These are phyloP conservation scores for Candida succiphila DNA, from an alignment of 805 yeast genomes.

Conservation along the genomic window DNA sequence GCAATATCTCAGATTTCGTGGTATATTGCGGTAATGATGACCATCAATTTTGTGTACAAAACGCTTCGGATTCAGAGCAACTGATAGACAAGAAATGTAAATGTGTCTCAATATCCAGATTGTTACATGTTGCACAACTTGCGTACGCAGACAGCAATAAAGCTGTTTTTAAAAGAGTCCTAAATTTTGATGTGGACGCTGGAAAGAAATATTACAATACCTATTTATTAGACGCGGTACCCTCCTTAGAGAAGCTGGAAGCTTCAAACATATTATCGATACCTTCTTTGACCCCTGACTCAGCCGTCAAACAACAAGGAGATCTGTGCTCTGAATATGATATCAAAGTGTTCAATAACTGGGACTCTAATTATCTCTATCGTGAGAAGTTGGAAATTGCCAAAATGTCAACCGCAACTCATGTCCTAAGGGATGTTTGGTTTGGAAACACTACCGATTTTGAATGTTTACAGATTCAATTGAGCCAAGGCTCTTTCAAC, in stretches of 20 bases:
- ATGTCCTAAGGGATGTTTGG: slow-evolving; percentile 49
- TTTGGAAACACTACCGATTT: slow-evolving; percentile 76
- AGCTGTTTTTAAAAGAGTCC: slow-evolving; percentile 7
- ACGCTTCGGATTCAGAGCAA: slow-evolving; percentile 2
- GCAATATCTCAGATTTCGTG: slow-evolving; percentile 63
- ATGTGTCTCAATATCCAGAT: slow-evolving; percentile 28
- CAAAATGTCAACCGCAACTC: slow-evolving; percentile 74
- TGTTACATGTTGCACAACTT: slow-evolving; percentile 34
- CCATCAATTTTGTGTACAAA: slow-evolving; percentile 16
- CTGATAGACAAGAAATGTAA: slow-evolving; percentile 18
- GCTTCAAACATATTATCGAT: slow-evolving; percentile 17
- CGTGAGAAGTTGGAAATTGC: slow-evolving; percentile 79
- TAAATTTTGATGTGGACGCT: neutral
- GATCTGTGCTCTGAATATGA: slow-evolving; percentile 27
- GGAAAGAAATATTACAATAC: slow-evolving; percentile 16
- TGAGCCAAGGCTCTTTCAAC: slow-evolving; percentile 6
- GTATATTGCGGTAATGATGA: slow-evolving; percentile 55
- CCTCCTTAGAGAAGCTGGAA: slow-evolving; percentile 9
- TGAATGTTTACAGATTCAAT: slow-evolving; percentile 28
- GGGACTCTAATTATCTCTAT: slow-evolving; percentile 60
- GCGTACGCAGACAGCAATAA: slow-evolving; percentile 15
- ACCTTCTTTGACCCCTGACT: slow-evolving; percentile 13
- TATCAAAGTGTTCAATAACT: slow-evolving; percentile 35
- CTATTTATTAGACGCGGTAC: slow-evolving; percentile 13
- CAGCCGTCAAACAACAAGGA: slow-evolving; percentile 14